phyloP scores from a whole-genome alignment of 1,284 basidiomycete genomes.

The Malassezia yamatoensis region DNA sequence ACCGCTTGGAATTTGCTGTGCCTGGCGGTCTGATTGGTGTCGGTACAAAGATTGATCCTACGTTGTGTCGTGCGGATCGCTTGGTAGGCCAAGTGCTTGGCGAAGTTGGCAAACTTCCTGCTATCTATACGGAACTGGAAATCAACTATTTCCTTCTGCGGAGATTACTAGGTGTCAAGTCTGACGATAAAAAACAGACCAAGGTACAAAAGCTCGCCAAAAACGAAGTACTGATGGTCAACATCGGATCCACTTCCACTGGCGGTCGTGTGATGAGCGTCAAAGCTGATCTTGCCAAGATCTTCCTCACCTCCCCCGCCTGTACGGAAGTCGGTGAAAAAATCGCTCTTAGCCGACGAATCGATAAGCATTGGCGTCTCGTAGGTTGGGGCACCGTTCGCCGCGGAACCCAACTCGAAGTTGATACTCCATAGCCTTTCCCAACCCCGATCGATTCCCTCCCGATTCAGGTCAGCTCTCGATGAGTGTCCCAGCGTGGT shows the following conservation, averaged over 20 bases:
- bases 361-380: constrained; percentile 82
- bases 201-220: constrained; percentile 79
- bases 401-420: constrained; percentile 39
- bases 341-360: constrained; percentile 42
- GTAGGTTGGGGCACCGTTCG: constrained; percentile 51
- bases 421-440: constrained; percentile 19
- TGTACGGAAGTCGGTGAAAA: constrained; percentile 48
- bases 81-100: constrained; percentile 92
- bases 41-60: constrained; percentile 90
- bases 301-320: constrained; percentile 44
- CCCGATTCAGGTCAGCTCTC: background rate
- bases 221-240: constrained; percentile 68
- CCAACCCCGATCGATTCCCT: background rate
- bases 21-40: constrained; percentile 97
- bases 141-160: constrained; percentile 60
- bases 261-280: constrained; percentile 41
- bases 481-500: too few relatives aligned
- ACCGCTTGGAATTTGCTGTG: constrained; percentile 85
- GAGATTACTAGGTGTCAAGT: constrained; percentile 90
- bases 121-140: constrained; percentile 83
- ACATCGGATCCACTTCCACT: constrained; percentile 49
- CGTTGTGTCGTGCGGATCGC: constrained; percentile 89
- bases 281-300: constrained; percentile 46
- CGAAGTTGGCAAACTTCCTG: constrained; percentile 81
- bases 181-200: constrained; percentile 95